Conservation (phyloP, 2,329 filamentous ascomycete genomes). For the Aspergillus luchuensis region DNA sequence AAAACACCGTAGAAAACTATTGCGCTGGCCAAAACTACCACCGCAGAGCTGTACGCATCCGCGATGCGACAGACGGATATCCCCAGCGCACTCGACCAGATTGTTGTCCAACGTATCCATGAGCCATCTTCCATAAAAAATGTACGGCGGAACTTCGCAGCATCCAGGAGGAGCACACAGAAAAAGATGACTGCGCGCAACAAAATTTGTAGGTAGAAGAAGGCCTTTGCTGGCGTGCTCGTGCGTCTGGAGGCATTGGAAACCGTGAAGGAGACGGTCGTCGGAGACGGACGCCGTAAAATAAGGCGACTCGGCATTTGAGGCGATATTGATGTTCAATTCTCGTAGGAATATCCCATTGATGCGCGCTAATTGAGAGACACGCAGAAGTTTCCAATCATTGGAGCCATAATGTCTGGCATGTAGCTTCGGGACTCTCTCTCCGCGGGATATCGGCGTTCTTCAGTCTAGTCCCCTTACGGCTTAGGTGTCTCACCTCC, state of each 20-base stretch:
- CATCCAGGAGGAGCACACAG: constrained; percentile 41
- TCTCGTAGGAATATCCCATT: background rate
- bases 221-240: constrained; percentile 49
- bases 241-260: constrained; percentile 68
- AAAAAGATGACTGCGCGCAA: constrained; percentile 49
- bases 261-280: constrained; percentile 89
- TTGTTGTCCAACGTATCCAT: constrained; percentile 31
- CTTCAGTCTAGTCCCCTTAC: constrained; percentile 13
- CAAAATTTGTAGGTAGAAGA: constrained; percentile 48
- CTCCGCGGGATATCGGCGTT: background rate
- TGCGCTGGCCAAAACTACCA: constrained; percentile 42
- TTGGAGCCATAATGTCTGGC: background rate
- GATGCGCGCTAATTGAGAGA: background rate
- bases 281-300: constrained; percentile 67
- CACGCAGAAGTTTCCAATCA: background rate
- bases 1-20: constrained; percentile 49
- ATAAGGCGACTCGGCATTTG: constrained; percentile 61
- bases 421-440: background rate
- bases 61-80: constrained; percentile 37
- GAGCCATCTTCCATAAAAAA: constrained; percentile 30
- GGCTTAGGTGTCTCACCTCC: constrained; percentile 4
- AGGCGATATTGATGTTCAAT: background rate
- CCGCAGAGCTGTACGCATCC: constrained; percentile 45
- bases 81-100: constrained; percentile 41
- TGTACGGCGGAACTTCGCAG: constrained; percentile 36